Evolutionary conservation across 768 basidiomycete genomes (phyloP), one percentile per base, ranked within the genome.

Genomic region (Psilocybe tampanensis): DNA sequence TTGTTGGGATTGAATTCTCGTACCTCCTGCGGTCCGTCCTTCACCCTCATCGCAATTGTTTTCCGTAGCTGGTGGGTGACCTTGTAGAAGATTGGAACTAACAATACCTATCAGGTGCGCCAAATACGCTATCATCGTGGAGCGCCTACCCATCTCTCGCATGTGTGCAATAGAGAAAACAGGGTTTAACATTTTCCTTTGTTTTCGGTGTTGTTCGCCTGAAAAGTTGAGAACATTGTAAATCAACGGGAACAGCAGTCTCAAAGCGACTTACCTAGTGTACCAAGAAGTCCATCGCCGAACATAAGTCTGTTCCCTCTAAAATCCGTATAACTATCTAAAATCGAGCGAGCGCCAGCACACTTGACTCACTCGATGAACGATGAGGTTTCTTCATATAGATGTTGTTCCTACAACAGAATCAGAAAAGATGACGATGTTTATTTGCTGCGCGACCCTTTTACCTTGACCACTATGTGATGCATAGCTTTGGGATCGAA

Each of bases 401-500:
- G 54, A 43, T 70, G 45, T 64, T 70, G 70, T 56, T 73, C 72
- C 74, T 74, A 26, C 43, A 39, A 39, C n/a, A 8, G 2, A 12
- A 17, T 21, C 9, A 57, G 18, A 24, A 5, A 44, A 19, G n/a
- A n/a, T 34, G 4, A 5, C n/a, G 5, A 22, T 22, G 8, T 18
- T 19, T 18, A 8, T 18, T 19, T 23, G 17, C 6, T 32, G 11
- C 8, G 21, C 54, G 22, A 12, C 13, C 18, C 43, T 12, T n/a
- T 11, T 24, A 58, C 65, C 66, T 80, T 81, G 50, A 80, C 68
- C 13, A 79, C 42, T 44, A 82, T 75, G 54, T 77, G 75, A 55
- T 80, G 71, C 48, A 83, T 56, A 0, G 80, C 81, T 44, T 70
- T 72, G 0, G 80, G 77, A 54, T 83, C 81, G 50, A 65, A 80